A percentile compares a stretch with the other conserved stretches of the same genome.
Conservation (phyloP, 148 eudicot genomes). For the Limonium bicolor region DNA sequence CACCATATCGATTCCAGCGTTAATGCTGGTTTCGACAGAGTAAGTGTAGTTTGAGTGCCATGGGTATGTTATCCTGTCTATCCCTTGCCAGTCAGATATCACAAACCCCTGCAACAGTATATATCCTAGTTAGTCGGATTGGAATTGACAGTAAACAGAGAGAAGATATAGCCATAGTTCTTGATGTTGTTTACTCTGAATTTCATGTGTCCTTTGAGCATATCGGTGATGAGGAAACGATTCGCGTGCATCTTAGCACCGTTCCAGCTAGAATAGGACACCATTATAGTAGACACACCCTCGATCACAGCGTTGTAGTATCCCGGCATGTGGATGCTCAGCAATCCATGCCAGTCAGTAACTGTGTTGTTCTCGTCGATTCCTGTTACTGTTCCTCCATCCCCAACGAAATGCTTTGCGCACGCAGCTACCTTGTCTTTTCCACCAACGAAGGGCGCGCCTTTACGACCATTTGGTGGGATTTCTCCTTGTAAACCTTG, state of each 20-base stretch:
- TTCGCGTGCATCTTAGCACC: constrained; percentile 48
- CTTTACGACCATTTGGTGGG: constrained; percentile 30
- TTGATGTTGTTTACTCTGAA: constrained; percentile 52
- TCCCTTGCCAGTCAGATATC: constrained; percentile 78
- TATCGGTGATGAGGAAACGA: constrained; percentile 43
- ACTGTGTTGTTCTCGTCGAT: constrained; percentile 68
- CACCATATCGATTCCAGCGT: constrained; percentile 92
- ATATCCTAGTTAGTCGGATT: background rate
- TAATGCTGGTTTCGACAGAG: constrained; percentile 29
- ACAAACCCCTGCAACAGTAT: constrained; percentile 53
- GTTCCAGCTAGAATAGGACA: constrained; percentile 82
- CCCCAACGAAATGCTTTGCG: constrained; percentile 90
- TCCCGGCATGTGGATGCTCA: constrained; percentile 62
- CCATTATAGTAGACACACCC: constrained; percentile 86
- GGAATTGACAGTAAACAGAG: background rate
- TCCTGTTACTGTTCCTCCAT: constrained; percentile 73
- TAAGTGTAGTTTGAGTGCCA: constrained; percentile 45
- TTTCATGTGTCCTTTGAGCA: constrained; percentile 58
- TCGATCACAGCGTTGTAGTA: constrained; percentile 59
- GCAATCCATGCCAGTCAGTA: constrained; percentile 38
- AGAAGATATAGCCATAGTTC: no score
- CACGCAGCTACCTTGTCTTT: constrained; percentile 69
- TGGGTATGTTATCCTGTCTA: constrained; percentile 49
- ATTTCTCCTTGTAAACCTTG: constrained; percentile 71
- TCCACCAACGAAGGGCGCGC: constrained; percentile 29